These are phyloP conservation scores for Aspergillus mulundensis DNA, from an alignment of 495 filamentous ascomycete species.

Conservation along the genomic window DNA sequence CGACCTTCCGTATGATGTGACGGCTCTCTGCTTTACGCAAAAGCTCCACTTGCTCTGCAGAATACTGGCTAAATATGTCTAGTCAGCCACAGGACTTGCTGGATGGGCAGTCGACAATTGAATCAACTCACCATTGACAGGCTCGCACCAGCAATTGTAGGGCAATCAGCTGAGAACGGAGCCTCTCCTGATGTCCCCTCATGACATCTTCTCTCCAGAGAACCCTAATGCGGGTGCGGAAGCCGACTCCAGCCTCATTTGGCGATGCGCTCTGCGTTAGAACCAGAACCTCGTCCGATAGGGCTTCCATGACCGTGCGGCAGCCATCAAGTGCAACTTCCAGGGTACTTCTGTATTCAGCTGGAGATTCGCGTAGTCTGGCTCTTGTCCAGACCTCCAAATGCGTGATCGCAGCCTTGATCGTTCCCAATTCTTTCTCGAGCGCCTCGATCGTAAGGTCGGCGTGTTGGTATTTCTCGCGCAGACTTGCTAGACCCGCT, in stretches of 20 bases:
- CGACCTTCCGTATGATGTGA: slow-evolving; percentile 37
- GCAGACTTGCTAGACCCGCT: slow-evolving; percentile 29
- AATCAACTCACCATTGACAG: too few relatives aligned
- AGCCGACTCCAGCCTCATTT: slow-evolving; percentile 12
- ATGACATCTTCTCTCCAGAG: slow-evolving; percentile 45
- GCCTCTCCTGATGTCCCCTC: slow-evolving; percentile 35
- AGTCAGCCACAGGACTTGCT: too few relatives aligned
- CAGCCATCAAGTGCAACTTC: slow-evolving; percentile 41
- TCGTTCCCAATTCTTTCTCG: slow-evolving; percentile 36
- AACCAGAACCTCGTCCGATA: slow-evolving; percentile 35
- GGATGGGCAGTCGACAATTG: too few relatives aligned
- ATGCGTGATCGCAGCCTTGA: slow-evolving; percentile 37
- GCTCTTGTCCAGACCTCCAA: slow-evolving; percentile 37
- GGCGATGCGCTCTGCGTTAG: slow-evolving; percentile 24
- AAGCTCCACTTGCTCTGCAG: slow-evolving; percentile 32
- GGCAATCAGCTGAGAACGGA: slow-evolving; percentile 39
- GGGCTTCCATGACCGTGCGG: slow-evolving; percentile 34
- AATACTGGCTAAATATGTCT: slow-evolving; percentile 24
- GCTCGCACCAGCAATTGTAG: background rate
- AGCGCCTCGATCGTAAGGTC: slow-evolving; percentile 40
- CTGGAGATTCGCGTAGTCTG: slow-evolving; percentile 25
- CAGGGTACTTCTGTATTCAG: slow-evolving; percentile 32
- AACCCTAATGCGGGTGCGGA: slow-evolving; percentile 25
- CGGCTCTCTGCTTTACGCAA: slow-evolving; percentile 33
- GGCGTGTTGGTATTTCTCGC: slow-evolving; percentile 38